phyloP scores from a whole-genome alignment of 1,139 yeast species.

The Suhomyces choctaworum region DNA sequence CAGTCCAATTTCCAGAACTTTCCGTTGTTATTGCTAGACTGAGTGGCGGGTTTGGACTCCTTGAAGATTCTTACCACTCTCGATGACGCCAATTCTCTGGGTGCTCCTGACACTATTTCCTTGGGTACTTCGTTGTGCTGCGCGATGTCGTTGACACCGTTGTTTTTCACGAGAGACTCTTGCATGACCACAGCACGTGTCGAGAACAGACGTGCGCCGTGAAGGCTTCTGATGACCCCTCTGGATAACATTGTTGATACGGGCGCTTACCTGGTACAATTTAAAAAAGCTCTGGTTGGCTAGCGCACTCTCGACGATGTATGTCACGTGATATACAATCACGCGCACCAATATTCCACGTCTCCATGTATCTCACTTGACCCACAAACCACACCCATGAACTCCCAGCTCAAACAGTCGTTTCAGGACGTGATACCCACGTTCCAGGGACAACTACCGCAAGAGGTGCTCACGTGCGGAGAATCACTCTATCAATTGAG shows the following conservation, averaged over 20 bases:
- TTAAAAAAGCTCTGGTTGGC: constrained; percentile 26
- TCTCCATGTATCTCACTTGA: neutral
- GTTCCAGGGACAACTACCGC: constrained; percentile 48
- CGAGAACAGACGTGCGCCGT: constrained; percentile 25
- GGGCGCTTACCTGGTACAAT: constrained; percentile 2
- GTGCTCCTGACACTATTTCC: constrained; percentile 81
- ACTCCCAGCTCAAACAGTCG: constrained; percentile 32
- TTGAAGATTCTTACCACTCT: constrained; percentile 77
- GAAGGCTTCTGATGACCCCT: constrained; percentile 19
- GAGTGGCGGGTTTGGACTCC: constrained; percentile 81
- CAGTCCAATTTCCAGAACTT: constrained; percentile 77
- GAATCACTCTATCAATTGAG: constrained; percentile 54
- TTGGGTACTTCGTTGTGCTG: constrained; percentile 33
- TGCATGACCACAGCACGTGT: constrained; percentile 17
- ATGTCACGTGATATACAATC: constrained; percentile 2
- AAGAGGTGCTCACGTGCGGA: constrained; percentile 48
- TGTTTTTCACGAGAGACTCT: constrained; percentile 20
- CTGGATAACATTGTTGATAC: constrained; percentile 25
- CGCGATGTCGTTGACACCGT: constrained; percentile 14
- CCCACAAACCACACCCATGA: constrained; percentile 5
- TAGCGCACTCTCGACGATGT: neutral
- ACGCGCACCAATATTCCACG: neutral
- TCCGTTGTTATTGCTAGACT: constrained; percentile 62
- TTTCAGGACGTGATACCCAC: constrained; percentile 53
- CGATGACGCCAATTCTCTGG: constrained; percentile 57